Percentiles rank a stretch among this genome's conserved stretches.
Conservation (phyloP, 257 asterid genomes). For the Osmanthus fragrans region DNA sequence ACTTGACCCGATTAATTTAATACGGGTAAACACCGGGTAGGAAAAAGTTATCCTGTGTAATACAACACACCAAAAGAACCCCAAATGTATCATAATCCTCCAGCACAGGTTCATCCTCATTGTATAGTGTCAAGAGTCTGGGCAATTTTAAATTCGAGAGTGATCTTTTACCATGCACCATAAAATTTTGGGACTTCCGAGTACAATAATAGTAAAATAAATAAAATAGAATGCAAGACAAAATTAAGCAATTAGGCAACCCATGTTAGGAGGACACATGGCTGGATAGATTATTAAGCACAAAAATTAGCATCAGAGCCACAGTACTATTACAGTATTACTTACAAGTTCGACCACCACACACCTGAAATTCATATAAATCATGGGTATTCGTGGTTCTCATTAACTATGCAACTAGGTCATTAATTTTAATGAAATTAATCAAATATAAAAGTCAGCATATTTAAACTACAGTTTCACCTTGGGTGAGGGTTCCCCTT, state of each 20-base stretch:
- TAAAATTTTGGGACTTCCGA: not conserved
- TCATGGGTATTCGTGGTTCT: slow-evolving; percentile 16
- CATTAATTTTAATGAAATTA: not conserved
- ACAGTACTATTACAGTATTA: not conserved
- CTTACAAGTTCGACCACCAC: not conserved
- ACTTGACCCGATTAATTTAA: no score
- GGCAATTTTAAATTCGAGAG: not conserved
- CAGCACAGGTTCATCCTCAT: not conserved
- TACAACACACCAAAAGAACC: not conserved
- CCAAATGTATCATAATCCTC: not conserved
- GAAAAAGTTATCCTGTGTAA: no score
- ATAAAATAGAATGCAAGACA: not conserved
- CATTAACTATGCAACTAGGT: slow-evolving; percentile 1
- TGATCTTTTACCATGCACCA: not conserved
- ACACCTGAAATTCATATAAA: not conserved
- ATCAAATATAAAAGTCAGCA: slow-evolving; percentile 22
- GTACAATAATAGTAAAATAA: not conserved
- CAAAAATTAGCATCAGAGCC: not conserved
- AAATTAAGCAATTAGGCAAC: not conserved
- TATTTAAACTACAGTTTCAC: slow-evolving; percentile 35
- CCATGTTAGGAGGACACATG: not conserved
- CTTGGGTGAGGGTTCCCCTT: slow-evolving; percentile 98
- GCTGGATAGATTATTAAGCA: not conserved
- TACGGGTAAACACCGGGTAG: no score
- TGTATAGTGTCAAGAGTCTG: not conserved